Evolutionary conservation across 2,329 filamentous ascomycete species (phyloP).

Genomic region (Colletotrichum sp.): DNA sequence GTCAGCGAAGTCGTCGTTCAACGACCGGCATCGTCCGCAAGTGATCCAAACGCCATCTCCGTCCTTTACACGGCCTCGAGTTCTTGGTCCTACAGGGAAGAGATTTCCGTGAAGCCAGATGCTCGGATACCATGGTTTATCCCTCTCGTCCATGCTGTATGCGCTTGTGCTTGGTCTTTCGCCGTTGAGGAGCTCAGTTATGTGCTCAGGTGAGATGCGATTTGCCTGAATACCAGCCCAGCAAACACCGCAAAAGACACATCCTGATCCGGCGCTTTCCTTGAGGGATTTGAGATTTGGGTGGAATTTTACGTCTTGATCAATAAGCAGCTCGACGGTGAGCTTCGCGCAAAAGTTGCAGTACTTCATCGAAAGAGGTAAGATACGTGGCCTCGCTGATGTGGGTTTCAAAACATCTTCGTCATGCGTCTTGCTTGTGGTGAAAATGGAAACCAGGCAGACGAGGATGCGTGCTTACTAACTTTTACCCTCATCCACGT

Average conservation of each 20-base stretch:
- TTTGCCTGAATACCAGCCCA: not conserved
- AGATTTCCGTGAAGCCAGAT: not conserved
- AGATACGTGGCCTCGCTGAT: not conserved
- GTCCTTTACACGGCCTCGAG: not conserved
- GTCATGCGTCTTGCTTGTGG: not conserved
- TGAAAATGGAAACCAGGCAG: too few relatives aligned
- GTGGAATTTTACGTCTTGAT: not conserved
- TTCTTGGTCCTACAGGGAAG: not conserved
- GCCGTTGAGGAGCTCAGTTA: not conserved
- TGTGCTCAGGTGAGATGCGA: not conserved
- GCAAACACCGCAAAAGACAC: not conserved
- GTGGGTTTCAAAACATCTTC: not conserved
- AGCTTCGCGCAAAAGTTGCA: not conserved
- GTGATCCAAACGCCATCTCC: not conserved
- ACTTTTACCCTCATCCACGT: too few relatives aligned
- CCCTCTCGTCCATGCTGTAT: not conserved
- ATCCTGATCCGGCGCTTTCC: not conserved
- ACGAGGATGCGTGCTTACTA: too few relatives aligned
- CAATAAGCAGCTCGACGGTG: not conserved
- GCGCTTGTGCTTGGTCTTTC: not conserved
- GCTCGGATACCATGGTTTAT: not conserved
- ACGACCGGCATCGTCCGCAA: not conserved
- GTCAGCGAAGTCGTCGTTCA: too few relatives aligned
- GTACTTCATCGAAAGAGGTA: not conserved
- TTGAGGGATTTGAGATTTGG: not conserved